Base-by-base conservation (phyloP, 768 basidiomycete genomes). In the Gloeopeniophorella convolvens region DNA sequence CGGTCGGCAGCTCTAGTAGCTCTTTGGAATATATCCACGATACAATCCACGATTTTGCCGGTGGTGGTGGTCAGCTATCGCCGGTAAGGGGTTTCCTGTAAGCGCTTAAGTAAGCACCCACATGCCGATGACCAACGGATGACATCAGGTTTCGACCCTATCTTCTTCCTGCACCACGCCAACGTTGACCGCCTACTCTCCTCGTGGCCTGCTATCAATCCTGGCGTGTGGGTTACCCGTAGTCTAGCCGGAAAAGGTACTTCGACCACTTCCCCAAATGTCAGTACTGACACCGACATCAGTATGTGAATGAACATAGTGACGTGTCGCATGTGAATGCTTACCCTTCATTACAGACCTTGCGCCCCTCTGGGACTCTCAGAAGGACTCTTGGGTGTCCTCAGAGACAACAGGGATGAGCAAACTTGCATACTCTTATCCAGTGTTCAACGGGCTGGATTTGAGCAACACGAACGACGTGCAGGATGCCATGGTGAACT, bases 21-120 rank as follows among this genome's bases (percentile, higher is more conserved):
- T 75, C 74, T 58, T 56, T 79, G 32, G 76, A 79, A 53, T 66
- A 69, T 20, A 70, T 78, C 43, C 78, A 79, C 48, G 74, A 77
- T 33, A 59, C 56, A 16, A 67, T 78, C 18, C 76, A 79, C 48
- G 50, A 37, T 26, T 5, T 2, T 9, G 26, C 50, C 2, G 52
- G 52, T 15, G 69, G 66, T 35, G 13, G 50, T 51, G 45, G 10
- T 16, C 16, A 34, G 39, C 21, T 13, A 62, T 72, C 20, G 72
- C 72, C 20, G 71, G 70, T 3, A 62, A 55, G 26, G 73, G 76
- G 9, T 73, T 75, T 21, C 75, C 77, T 74, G 49, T 60, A 15
- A 12, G 11, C 3, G n/a, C n/a, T n/a, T n/a, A n/a, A n/a, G n/a
- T n/a, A n/a, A n/a, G n/a, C n/a, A 20, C 3, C 5, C 6, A 4